Evolutionary conservation across 75 land plant genomes (phyloP).

Genomic region (Azolla pinnata): DNA sequence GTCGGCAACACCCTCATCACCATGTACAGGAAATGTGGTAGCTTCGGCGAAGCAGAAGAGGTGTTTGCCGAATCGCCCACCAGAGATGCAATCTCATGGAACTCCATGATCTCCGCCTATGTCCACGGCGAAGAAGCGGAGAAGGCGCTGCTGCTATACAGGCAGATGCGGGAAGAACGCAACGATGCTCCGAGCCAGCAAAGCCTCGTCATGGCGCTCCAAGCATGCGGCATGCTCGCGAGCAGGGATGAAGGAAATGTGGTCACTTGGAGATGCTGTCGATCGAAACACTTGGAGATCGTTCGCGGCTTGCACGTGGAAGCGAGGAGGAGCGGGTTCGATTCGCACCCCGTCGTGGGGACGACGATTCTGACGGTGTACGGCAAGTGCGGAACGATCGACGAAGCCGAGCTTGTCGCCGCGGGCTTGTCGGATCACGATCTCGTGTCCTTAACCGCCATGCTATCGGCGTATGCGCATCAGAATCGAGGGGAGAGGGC

Average conservation of each 20-base stretch:
- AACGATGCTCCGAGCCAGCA: constrained; percentile 1
- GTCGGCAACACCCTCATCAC: no score
- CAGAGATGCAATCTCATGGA: no score
- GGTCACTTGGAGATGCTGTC: constrained; percentile 6
- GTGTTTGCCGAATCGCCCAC: no score
- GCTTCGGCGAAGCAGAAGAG: no score
- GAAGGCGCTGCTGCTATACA: no score
- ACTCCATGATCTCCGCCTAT: no score
- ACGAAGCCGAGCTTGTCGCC: constrained; percentile 7
- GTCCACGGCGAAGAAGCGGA: no score
- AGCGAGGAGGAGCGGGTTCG: constrained; percentile 26
- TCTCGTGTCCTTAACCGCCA: constrained; percentile 1
- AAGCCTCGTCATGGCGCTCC: background rate
- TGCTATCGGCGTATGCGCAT: background rate
- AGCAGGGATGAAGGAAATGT: background rate
- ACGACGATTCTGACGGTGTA: constrained; percentile 51
- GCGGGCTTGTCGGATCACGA: background rate
- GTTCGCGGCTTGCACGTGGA: constrained; percentile 27
- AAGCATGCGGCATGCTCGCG: background rate
- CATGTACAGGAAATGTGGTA: no score
- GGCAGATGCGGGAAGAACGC: no score
- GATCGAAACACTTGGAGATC: background rate
- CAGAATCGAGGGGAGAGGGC: background rate
- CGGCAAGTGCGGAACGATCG: constrained; percentile 19
- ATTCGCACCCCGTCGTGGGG: constrained; percentile 40